These are phyloP conservation scores for Croton setiger DNA, from an alignment of 441 rosid species.

Conservation along the genomic window DNA sequence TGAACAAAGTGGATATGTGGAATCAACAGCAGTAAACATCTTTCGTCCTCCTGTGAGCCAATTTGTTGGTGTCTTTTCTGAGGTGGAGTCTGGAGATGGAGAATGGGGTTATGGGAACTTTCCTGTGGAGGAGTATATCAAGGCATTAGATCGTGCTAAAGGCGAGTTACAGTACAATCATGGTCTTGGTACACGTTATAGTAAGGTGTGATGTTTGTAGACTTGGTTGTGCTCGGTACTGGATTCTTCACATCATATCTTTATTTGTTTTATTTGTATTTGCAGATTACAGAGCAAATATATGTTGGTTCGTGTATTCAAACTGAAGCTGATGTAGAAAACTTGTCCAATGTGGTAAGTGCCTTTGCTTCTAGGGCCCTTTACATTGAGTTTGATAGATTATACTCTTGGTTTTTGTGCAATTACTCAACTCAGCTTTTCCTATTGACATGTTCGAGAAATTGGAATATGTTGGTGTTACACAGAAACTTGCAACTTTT, in stretches of 20 bases:
- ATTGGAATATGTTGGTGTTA: not conserved
- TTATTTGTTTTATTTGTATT: conserved; percentile 24
- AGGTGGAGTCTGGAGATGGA: conserved; percentile 68
- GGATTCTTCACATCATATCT: conserved; percentile 11
- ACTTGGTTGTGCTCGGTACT: not conserved
- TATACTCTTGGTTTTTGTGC: not conserved
- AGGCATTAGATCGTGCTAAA: conserved; percentile 86
- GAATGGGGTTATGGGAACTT: conserved; percentile 95
- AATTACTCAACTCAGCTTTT: not conserved
- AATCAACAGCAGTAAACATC: conserved; percentile 34
- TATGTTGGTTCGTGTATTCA: conserved; percentile 88
- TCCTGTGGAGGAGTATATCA: conserved; percentile 82
- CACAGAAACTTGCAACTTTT: not conserved
- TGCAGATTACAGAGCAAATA: conserved; percentile 87
- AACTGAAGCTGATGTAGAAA: conserved; percentile 70
- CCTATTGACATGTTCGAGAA: not conserved
- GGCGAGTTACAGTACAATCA: conserved; percentile 87
- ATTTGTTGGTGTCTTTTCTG: conserved; percentile 67
- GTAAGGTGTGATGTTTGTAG: conserved; percentile 55
- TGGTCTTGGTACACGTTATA: conserved; percentile 81
- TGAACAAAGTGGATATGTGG: conserved; percentile 35
- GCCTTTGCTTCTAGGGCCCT: conserved; percentile 2
- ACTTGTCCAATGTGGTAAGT: conserved; percentile 59
- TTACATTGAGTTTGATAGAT: not conserved
- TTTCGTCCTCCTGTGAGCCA: conserved; percentile 45